These are phyloP conservation scores for Pythium dissotocum DNA, from an alignment of 352 stramenopile species.

Conservation along the genomic window DNA sequence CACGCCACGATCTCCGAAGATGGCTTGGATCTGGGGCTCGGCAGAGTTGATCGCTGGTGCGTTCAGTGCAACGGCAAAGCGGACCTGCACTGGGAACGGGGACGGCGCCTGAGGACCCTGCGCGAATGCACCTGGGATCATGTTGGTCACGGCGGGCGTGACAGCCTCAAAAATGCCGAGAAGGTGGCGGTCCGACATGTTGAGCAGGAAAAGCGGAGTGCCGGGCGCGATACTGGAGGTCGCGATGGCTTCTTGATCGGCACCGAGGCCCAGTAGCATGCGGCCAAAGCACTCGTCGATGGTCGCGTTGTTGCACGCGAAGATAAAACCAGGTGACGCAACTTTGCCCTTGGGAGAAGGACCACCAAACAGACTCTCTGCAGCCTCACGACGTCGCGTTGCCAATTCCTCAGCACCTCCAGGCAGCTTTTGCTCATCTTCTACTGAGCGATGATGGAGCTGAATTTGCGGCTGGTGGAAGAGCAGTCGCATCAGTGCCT, in stretches of 20 bases:
- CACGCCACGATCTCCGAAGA: constrained; percentile 62
- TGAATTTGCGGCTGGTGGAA: constrained; percentile 85
- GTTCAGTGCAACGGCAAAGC: constrained; percentile 70
- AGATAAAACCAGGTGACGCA: constrained; percentile 71
- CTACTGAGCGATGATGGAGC: constrained; percentile 80
- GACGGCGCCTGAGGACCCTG: constrained; percentile 54
- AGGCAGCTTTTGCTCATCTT: constrained; percentile 75
- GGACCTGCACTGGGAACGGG: constrained; percentile 72
- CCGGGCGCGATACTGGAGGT: constrained; percentile 67
- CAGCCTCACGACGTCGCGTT: constrained; percentile 63
- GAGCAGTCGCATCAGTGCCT: constrained; percentile 71
- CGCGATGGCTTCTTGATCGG: constrained; percentile 70
- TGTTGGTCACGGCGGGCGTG: constrained; percentile 67
- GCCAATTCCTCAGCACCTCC: constrained; percentile 78
- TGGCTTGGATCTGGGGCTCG: constrained; percentile 72
- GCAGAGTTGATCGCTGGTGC: constrained; percentile 67
- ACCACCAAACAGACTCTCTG: constrained; percentile 62
- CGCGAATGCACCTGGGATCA: constrained; percentile 80
- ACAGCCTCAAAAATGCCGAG: constrained; percentile 86
- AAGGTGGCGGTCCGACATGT: constrained; percentile 83
- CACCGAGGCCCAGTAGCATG: constrained; percentile 77
- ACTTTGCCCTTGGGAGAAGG: constrained; percentile 51
- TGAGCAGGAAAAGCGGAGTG: constrained; percentile 84
- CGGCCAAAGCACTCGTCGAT: constrained; percentile 89
- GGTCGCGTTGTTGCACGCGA: constrained; percentile 75